A percentile compares a stretch with the other conserved stretches of the same genome.
phyloP scores from a whole-genome alignment of 78 protist species.

The Salpingoeca rosetta region DNA sequence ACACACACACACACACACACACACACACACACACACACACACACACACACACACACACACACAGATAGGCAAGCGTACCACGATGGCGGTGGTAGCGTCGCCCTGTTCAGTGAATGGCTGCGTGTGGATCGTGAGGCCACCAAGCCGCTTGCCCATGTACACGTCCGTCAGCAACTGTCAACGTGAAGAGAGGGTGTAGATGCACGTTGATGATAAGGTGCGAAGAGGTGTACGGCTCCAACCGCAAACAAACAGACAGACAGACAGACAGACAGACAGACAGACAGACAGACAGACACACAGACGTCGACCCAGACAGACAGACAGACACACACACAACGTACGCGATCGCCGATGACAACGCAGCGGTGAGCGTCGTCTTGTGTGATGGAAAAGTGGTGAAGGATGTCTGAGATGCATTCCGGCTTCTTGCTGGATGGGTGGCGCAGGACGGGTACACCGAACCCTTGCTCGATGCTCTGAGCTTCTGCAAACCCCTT shows the following conservation, averaged over 20 bases:
- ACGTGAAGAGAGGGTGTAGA: too few relatives aligned
- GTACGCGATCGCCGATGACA: not conserved
- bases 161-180: conserved; percentile 35
- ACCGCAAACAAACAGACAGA: not conserved
- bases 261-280: not conserved
- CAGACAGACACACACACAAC: conserved; percentile 8
- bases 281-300: not conserved
- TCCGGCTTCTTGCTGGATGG: not conserved
- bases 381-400: not conserved
- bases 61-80: not conserved
- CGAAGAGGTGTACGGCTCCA: not conserved
- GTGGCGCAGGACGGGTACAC: not conserved
- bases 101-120: not conserved
- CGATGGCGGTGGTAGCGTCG: conserved; percentile 12
- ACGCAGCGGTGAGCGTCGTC: not conserved
- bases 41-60: conserved; percentile 8
- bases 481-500: conserved; percentile 1
- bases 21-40: not conserved
- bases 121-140: conserved; percentile 30
- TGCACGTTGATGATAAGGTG: too few relatives aligned
- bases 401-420: not conserved
- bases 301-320: not conserved
- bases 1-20: not conserved
- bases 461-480: not conserved
- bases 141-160: conserved; percentile 6